Conservation (phyloP, 805 yeast species). For the Saccharomyces kudriavzevii region DNA sequence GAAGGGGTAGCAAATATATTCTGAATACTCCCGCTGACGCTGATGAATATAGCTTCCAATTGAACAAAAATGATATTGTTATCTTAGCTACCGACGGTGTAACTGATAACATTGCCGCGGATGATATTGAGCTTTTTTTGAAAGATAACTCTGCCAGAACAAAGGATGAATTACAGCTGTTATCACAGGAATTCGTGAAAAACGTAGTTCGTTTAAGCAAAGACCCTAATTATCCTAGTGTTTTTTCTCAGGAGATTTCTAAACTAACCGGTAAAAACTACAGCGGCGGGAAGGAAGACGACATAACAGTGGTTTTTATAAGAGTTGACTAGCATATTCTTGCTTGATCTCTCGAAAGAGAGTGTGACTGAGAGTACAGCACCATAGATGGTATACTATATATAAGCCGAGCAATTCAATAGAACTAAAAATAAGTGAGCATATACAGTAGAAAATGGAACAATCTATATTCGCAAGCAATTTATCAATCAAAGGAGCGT, state of each 20-base stretch:
- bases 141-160: constrained; percentile 36
- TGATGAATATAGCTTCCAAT: constrained; percentile 56
- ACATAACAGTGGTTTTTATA: constrained; percentile 74
- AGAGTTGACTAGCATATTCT: constrained; percentile 37
- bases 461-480: not conserved
- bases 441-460: not conserved
- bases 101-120: constrained; percentile 69
- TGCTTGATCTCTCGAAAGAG: not conserved
- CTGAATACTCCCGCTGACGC: constrained; percentile 64
- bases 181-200: constrained; percentile 50
- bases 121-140: constrained; percentile 63
- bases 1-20: constrained; percentile 54
- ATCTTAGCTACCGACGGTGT: constrained; percentile 92
- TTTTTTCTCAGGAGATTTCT: constrained; percentile 62
- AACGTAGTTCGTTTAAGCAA: constrained; percentile 62
- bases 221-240: constrained; percentile 70
- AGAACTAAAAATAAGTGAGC: not conserved
- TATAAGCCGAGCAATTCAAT: not conserved
- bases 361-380: not conserved
- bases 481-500: constrained; percentile 17
- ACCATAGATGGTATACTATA: not conserved
- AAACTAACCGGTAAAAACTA: constrained; percentile 31
- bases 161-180: constrained; percentile 33
- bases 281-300: constrained; percentile 93
- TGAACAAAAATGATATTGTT: constrained; percentile 65